Evolutionary conservation across 306 rosid genomes (phyloP).

Genomic region (Begonia peltatifolia): DNA sequence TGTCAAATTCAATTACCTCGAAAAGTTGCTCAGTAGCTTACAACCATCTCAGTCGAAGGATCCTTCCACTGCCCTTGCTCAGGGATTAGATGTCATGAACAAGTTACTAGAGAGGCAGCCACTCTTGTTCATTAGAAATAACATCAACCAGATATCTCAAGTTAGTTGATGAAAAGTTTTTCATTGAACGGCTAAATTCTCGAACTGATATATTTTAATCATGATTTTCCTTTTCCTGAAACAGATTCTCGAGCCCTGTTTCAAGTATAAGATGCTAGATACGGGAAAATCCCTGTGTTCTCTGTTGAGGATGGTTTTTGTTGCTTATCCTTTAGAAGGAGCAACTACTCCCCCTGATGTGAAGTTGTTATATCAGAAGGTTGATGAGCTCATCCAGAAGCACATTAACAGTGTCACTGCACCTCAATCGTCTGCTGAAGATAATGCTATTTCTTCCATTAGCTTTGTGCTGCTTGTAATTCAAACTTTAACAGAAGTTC

Average conservation of each 20-base stretch:
- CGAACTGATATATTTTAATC: constrained; percentile 7
- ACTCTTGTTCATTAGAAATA: constrained; percentile 82
- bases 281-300: constrained; percentile 93
- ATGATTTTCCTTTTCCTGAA: constrained; percentile 4
- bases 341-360: constrained; percentile 67
- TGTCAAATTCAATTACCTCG: constrained; percentile 88
- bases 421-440: constrained; percentile 72
- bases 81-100: constrained; percentile 99
- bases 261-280: constrained; percentile 83
- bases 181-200: background rate
- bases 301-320: constrained; percentile 86
- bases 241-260: constrained; percentile 98
- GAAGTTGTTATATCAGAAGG: constrained; percentile 69
- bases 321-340: constrained; percentile 86
- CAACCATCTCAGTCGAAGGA: constrained; percentile 98
- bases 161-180: constrained; percentile 27
- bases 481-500: constrained; percentile 85
- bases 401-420: constrained; percentile 51
- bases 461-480: constrained; percentile 83
- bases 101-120: constrained; percentile 98
- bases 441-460: constrained; percentile 56
- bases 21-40: constrained; percentile 89
- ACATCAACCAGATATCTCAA: constrained; percentile 92
- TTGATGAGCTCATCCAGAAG: constrained; percentile 87
- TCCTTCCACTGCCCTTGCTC: constrained; percentile 94